These are phyloP conservation scores for Rhododendron molle DNA, from an alignment of 148 eudicot genomes.

Conservation along the genomic window DNA sequence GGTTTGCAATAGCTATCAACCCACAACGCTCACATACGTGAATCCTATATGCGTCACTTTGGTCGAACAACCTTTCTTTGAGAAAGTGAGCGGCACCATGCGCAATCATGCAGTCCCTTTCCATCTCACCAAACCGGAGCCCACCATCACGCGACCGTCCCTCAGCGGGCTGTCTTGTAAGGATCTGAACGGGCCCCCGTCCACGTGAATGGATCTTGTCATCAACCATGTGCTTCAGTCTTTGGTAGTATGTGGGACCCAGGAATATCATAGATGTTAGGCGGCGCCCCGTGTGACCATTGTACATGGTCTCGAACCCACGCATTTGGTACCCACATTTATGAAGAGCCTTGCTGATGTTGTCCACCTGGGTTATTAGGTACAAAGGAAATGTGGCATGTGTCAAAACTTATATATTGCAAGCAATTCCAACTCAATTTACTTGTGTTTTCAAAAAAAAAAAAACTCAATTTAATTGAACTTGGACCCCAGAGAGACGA, in stretches of 20 bases:
- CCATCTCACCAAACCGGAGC: conserved; percentile 98
- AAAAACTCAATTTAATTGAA: background rate
- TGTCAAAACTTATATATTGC: background rate
- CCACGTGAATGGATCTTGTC: conserved; percentile 98
- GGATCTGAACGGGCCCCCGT: conserved; percentile 94
- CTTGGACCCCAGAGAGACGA: background rate
- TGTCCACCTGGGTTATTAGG: conserved; percentile 58
- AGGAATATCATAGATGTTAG: conserved; percentile 90
- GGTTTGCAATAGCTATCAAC: conserved; percentile 85
- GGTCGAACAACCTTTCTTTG: conserved; percentile 95
- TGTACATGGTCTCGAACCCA: conserved; percentile 97
- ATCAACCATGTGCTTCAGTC: conserved; percentile 98
- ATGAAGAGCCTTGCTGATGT: conserved; percentile 94
- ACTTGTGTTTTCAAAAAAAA: too few species aligned
- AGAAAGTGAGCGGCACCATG: conserved; percentile 98
- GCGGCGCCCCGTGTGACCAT: conserved; percentile 90
- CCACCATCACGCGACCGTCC: conserved; percentile 99
- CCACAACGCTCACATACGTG: conserved; percentile 96
- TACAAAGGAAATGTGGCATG: background rate
- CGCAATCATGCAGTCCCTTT: conserved; percentile 97
- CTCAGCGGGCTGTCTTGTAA: conserved; percentile 96
- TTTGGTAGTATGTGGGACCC: conserved; percentile 96
- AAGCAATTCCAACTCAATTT: background rate
- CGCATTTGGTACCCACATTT: conserved; percentile 99
- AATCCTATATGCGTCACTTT: conserved; percentile 92